Evolutionary conservation across 345 rosid species (phyloP).

Genomic region (Capsella bursapastoris): DNA sequence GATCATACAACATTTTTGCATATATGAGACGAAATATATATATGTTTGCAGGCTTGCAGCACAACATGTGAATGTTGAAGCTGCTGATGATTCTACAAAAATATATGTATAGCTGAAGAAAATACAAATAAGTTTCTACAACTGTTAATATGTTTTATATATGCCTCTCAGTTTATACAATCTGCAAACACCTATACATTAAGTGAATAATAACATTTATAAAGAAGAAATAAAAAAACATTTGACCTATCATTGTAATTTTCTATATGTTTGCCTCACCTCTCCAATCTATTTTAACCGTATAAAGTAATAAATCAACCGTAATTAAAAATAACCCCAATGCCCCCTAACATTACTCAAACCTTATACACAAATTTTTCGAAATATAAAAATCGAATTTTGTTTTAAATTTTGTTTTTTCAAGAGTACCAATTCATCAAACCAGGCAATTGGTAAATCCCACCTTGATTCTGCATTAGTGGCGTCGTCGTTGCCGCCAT

Average conservation of each 20-base stretch:
- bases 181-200: slow-evolving; percentile 26
- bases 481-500: slow-evolving; percentile 25
- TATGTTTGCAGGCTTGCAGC: neutral
- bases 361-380: slow-evolving; percentile 22
- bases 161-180: slow-evolving; percentile 31
- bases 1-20: too few species aligned
- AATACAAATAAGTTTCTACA: neutral
- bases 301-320: slow-evolving; percentile 30
- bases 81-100: neutral
- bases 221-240: neutral
- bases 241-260: slow-evolving; percentile 17
- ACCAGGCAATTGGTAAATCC: slow-evolving; percentile 64
- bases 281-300: slow-evolving; percentile 23
- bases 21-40: too few species aligned
- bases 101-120: neutral
- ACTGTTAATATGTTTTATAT: slow-evolving; percentile 1
- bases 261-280: slow-evolving; percentile 35
- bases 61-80: neutral
- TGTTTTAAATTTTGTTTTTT: too few species aligned
- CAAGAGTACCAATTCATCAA: slow-evolving; percentile 82
- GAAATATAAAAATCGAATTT: neutral
- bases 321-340: slow-evolving; percentile 21
- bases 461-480: slow-evolving; percentile 45
- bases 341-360: slow-evolving; percentile 30
- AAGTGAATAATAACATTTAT: neutral